Conservation (phyloP, 495 filamentous ascomycete species). For the Sordaria brevicollis region DNA sequence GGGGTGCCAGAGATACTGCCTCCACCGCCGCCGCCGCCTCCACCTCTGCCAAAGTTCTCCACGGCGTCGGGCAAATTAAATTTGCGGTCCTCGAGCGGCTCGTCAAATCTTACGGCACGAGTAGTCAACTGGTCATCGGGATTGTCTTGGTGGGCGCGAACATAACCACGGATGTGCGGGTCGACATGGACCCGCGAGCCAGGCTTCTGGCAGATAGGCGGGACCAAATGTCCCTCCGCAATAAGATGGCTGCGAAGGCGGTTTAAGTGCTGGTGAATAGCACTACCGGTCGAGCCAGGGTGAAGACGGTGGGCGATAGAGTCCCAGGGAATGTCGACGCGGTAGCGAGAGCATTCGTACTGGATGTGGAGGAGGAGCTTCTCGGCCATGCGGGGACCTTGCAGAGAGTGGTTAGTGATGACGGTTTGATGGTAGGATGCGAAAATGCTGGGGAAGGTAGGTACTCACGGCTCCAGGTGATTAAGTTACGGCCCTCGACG, state of each 20-base stretch:
- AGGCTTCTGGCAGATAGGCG: constrained; percentile 15
- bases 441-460: neutral
- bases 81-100: constrained; percentile 17
- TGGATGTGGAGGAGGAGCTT: constrained; percentile 23
- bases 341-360: constrained; percentile 18
- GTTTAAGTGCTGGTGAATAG: constrained; percentile 19
- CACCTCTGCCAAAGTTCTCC: neutral
- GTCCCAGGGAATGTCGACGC: constrained; percentile 21
- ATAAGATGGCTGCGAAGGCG: constrained; percentile 18
- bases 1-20: neutral
- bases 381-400: constrained; percentile 27
- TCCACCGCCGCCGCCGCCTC: neutral
- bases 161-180: constrained; percentile 18
- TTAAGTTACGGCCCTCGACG: constrained; percentile 18
- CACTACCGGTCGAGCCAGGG: constrained; percentile 20
- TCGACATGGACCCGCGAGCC: constrained; percentile 4
- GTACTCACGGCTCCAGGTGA: constrained; percentile 25
- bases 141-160: constrained; percentile 10
- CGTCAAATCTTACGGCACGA: constrained; percentile 16
- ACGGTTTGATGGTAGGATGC: neutral
- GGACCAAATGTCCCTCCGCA: constrained; percentile 25
- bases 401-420: neutral
- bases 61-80: constrained; percentile 15
- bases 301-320: constrained; percentile 20
- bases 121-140: constrained; percentile 1